Conservation (phyloP, 805 yeast species). For the Metschnikowia drakensbergensis region DNA sequence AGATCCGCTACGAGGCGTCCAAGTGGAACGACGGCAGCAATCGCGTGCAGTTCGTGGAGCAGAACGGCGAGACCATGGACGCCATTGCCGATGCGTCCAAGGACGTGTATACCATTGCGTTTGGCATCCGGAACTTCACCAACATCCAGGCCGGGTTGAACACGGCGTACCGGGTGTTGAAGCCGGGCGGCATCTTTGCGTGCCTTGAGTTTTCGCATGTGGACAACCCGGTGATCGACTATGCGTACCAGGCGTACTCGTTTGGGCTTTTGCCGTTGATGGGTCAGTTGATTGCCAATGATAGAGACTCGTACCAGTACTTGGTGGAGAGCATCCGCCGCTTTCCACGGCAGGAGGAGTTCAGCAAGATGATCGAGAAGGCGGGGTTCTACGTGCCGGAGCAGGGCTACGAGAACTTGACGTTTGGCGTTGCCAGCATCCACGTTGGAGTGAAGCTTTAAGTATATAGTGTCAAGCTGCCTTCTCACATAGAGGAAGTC, state of each 20-base stretch:
- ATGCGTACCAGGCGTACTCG: slow-evolving; percentile 82
- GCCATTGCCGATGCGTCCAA: slow-evolving; percentile 80
- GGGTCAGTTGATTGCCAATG: slow-evolving; percentile 95
- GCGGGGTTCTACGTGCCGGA: slow-evolving; percentile 91
- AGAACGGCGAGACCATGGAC: slow-evolving; percentile 89
- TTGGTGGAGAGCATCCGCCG: slow-evolving; percentile 89
- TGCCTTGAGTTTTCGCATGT: slow-evolving; percentile 95
- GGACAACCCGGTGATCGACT: slow-evolving; percentile 69
- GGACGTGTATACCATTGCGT: slow-evolving; percentile 94
- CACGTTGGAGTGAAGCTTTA: slow-evolving; percentile 90
- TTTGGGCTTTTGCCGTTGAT: slow-evolving; percentile 83
- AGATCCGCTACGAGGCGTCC: slow-evolving; percentile 60
- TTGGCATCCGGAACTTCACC: slow-evolving; percentile 96
- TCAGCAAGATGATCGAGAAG: slow-evolving; percentile 84
- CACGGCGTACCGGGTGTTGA: slow-evolving; percentile 93
- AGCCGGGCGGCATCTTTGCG: slow-evolving; percentile 97
- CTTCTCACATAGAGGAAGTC: too few relatives aligned
- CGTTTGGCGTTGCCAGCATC: slow-evolving; percentile 93
- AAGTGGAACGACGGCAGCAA: slow-evolving; percentile 55
- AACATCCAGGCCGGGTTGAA: slow-evolving; percentile 88
- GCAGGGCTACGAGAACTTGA: slow-evolving; percentile 87
- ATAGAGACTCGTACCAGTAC: slow-evolving; percentile 93
- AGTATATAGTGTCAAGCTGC: too few relatives aligned
- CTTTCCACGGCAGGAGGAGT: slow-evolving; percentile 90
- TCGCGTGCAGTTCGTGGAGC: slow-evolving; percentile 78